phyloP scores from a whole-genome alignment of 306 rosid genomes.

The Crataegus laevigata region DNA sequence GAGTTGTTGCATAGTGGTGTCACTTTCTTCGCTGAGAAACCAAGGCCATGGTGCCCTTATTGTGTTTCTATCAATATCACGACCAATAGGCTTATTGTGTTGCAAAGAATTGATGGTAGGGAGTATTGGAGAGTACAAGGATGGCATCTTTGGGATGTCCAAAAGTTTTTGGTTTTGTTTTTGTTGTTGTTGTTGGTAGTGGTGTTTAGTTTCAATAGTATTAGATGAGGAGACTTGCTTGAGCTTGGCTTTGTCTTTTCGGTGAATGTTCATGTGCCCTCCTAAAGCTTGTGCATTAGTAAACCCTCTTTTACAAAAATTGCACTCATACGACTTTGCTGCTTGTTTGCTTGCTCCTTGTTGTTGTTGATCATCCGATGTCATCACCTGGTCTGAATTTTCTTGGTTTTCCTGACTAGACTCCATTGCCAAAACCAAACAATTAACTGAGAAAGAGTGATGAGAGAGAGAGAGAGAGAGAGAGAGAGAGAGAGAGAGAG shows the following conservation, averaged over 20 bases:
- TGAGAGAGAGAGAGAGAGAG: too few relatives aligned
- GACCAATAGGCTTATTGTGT: neutral
- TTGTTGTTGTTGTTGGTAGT: neutral
- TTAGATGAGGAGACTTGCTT: slow-evolving; percentile 25
- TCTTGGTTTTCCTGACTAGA: slow-evolving; percentile 10
- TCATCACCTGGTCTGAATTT: slow-evolving; percentile 14
- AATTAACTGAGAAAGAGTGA: neutral
- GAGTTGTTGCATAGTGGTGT: slow-evolving; percentile 1
- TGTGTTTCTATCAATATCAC: neutral
- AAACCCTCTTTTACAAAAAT: slow-evolving; percentile 72
- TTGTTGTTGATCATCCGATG: slow-evolving; percentile 10
- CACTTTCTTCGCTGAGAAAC: neutral
- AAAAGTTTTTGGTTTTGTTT: neutral
- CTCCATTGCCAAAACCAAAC: slow-evolving; percentile 2
- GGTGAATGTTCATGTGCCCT: slow-evolving; percentile 86
- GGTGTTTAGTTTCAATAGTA: neutral
- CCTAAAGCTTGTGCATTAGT: slow-evolving; percentile 93
- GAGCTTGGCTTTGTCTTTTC: slow-evolving; percentile 74
- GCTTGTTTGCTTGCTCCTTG: slow-evolving; percentile 10
- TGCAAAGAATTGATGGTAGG: neutral
- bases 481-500: neutral
- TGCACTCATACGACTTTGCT: slow-evolving; percentile 63
- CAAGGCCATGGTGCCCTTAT: slow-evolving; percentile 6
- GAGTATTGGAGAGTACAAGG: slow-evolving; percentile 9
- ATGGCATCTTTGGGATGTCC: slow-evolving; percentile 21